Base-by-base conservation (phyloP, 768 basidiomycete genomes). In the Mycena capillaripes region DNA sequence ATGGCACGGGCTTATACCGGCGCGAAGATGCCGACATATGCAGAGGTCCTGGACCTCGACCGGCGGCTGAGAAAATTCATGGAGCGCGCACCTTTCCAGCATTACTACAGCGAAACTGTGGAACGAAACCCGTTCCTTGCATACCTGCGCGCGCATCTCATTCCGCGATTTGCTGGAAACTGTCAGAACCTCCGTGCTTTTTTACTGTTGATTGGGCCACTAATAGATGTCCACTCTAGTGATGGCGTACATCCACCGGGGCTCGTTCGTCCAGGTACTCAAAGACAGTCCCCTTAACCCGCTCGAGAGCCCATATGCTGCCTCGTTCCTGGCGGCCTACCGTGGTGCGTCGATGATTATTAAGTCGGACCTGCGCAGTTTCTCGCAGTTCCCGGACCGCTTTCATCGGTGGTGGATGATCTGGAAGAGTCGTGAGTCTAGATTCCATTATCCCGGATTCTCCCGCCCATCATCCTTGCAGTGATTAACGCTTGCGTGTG, bases 321-420 rank as follows among this genome's bases (percentile, higher is more conserved):
- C 87, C 7, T 87, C 87, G 11, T 86, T 86, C 75, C 81, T 88
- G 29, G 86, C 87, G 4, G 83, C 86, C 10, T 86, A 86, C 73
- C 82, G 85, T 50, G 84, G 85, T 63, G 87, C 87, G 7, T 86
- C 85, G 3, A 23, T 16, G 10, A 56, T 72, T n/a, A 61, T 71
- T 17, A 53, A 44, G 14, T 34, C 56, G 4, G 70, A 71, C 30
- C 6, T 42, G 29, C 44, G 50, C 80, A 68, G 85, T 50, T 83
- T 80, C 46, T 81, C 85, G 52, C 79, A 81, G 60, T 84, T 79
- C 56, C 84, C 84, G 1, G 82, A 85, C 7, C 66, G 85, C 17
- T 85, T 82, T 69, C 70, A 82, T 38, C 83, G 86, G 11, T 86
- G 84, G 79, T 87, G 86, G 85, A 75, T 80, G 14, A 79, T 86